Evolutionary conservation across 2,329 filamentous ascomycete species (phyloP).

Genomic region (Penicillium expansum): DNA sequence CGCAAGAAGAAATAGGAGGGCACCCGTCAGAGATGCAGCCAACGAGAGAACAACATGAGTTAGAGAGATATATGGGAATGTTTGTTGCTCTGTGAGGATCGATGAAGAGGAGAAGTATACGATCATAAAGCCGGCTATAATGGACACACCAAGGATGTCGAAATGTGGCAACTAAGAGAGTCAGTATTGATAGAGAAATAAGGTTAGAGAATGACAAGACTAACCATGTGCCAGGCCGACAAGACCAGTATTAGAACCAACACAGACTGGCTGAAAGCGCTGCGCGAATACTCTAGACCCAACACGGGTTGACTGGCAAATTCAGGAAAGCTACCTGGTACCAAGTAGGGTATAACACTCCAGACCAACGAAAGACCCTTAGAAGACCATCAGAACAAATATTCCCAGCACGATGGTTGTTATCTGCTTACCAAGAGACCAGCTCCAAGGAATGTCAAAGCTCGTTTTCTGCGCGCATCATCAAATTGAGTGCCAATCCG

Average conservation of each 20-base stretch:
- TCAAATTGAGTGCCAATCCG: slow-evolving; percentile 18
- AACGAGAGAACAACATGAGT: slow-evolving; percentile 31
- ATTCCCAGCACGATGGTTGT: background rate
- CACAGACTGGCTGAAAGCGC: slow-evolving; percentile 37
- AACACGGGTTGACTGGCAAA: slow-evolving; percentile 42
- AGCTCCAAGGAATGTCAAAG: slow-evolving; percentile 29
- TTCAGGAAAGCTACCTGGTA: slow-evolving; percentile 37
- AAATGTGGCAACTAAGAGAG: slow-evolving; percentile 40
- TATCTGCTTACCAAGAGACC: slow-evolving; percentile 30
- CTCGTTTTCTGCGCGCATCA: slow-evolving; percentile 26
- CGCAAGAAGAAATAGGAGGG: slow-evolving; percentile 28
- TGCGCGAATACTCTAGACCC: slow-evolving; percentile 38
- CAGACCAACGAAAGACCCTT: slow-evolving; percentile 40
- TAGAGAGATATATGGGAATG: slow-evolving; percentile 33
- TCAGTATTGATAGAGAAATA: slow-evolving; percentile 7
- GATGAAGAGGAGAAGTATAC: slow-evolving; percentile 34
- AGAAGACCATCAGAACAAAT: slow-evolving; percentile 5
- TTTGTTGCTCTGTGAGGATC: slow-evolving; percentile 29
- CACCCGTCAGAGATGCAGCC: slow-evolving; percentile 31
- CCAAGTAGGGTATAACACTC: slow-evolving; percentile 33
- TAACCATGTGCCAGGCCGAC: slow-evolving; percentile 42
- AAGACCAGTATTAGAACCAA: slow-evolving; percentile 35
- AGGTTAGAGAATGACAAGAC: slow-evolving; percentile 15
- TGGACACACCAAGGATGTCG: slow-evolving; percentile 40
- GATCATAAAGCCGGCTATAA: slow-evolving; percentile 38